Percentiles rank a stretch among this genome's conserved stretches.
Conservation (phyloP, 257 asterid species). For the Nicotiana obtusifolia region DNA sequence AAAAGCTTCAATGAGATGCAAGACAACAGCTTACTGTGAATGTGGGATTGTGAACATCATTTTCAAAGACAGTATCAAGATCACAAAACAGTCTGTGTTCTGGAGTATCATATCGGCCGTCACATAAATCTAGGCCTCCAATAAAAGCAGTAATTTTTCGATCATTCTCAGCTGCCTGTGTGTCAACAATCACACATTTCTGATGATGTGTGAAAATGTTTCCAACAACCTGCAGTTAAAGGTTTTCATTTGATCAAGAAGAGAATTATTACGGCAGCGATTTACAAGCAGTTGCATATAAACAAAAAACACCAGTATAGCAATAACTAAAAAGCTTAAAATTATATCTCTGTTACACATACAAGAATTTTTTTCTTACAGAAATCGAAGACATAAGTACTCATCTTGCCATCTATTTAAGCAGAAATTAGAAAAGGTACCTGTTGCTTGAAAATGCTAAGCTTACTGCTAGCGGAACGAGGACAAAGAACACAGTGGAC, state of each 20-base stretch:
- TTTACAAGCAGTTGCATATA: not conserved
- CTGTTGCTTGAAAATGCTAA: conserved; percentile 96
- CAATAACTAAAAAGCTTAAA: no score
- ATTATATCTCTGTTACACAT: not conserved
- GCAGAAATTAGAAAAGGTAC: conserved; percentile 15
- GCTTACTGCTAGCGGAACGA: conserved; percentile 93
- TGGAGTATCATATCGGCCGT: conserved; percentile 98
- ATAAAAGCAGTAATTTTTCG: conserved; percentile 72
- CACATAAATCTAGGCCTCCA: conserved; percentile 95
- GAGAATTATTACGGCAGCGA: not conserved
- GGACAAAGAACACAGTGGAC: conserved; percentile 88
- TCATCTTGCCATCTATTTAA: not conserved
- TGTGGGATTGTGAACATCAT: conserved; percentile 86
- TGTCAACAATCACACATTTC: conserved; percentile 92
- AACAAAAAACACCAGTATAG: not conserved
- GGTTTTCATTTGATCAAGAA: not conserved
- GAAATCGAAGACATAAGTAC: not conserved
- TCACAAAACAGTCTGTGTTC: conserved; percentile 73
- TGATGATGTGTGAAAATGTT: conserved; percentile 98
- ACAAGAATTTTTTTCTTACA: not conserved
- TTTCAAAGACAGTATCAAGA: conserved; percentile 70
- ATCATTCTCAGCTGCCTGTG: conserved; percentile 69
- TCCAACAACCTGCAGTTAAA: conserved; percentile 69
- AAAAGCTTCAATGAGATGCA: not conserved
- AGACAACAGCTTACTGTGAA: conserved; percentile 55